Percentiles rank a stretch among this genome's conserved stretches.
These are phyloP conservation scores for Suillus subluteus DNA, from an alignment of 768 basidiomycete species.

Conservation along the genomic window DNA sequence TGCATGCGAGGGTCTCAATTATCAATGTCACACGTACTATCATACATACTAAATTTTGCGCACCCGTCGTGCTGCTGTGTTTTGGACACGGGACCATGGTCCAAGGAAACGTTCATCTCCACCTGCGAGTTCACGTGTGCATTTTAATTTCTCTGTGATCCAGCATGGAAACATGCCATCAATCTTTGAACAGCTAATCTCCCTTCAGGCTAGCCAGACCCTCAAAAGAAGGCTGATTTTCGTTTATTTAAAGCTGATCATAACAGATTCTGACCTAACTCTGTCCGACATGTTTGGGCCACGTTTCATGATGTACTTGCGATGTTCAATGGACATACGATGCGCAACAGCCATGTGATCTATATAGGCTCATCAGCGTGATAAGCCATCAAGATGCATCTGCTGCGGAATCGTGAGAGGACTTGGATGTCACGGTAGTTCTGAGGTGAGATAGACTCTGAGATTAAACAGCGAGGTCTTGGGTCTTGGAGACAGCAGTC, in stretches of 20 bases:
- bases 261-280: not conserved
- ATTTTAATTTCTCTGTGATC: not conserved
- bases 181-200: not conserved
- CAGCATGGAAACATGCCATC: not conserved
- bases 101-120: not conserved
- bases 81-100: not conserved
- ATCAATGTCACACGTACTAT: not conserved
- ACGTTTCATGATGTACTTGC: not conserved
- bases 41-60: not conserved
- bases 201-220: not conserved
- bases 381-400: not conserved
- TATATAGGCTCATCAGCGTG: no score
- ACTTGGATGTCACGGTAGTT: no score
- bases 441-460: not conserved
- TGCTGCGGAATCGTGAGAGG: not conserved
- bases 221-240: not conserved
- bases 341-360: not conserved
- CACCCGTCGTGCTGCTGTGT: not conserved
- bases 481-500: not conserved
- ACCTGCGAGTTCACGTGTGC: no score
- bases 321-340: not conserved
- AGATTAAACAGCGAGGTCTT: no score
- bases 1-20: not conserved
- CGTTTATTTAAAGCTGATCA: not conserved
- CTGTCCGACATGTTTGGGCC: not conserved